phyloP scores from a whole-genome alignment of 2,329 filamentous ascomycete species.

The Mycosphaerella sp. region DNA sequence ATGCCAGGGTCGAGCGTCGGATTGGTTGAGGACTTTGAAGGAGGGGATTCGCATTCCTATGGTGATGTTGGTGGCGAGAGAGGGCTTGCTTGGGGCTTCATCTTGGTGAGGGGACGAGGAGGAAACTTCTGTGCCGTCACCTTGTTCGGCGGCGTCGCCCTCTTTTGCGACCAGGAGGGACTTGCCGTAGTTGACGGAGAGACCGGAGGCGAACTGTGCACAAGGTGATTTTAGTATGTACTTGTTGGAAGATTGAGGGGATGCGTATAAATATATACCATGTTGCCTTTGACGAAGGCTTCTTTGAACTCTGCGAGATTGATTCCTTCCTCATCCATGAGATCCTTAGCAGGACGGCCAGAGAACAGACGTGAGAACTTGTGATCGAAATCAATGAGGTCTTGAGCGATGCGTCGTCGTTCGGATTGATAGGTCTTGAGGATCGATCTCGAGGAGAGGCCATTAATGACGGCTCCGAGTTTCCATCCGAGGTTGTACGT shows the following conservation, averaged over 20 bases:
- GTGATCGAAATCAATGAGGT: conserved; percentile 57
- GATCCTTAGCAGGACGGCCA: conserved; percentile 52
- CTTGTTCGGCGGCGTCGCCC: conserved; percentile 40
- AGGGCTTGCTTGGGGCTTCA: conserved; percentile 20
- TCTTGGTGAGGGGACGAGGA: neutral
- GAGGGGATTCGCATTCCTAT: conserved; percentile 15
- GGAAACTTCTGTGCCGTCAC: conserved; percentile 44
- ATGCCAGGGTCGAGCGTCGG: conserved; percentile 14
- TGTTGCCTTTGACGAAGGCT: conserved; percentile 30
- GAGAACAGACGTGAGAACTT: conserved; percentile 53
- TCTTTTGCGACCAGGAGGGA: conserved; percentile 53
- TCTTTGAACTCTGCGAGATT: conserved; percentile 28
- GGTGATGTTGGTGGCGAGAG: conserved; percentile 7
- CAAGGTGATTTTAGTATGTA: neutral
- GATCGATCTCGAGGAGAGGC: conserved; percentile 36
- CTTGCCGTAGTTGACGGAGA: conserved; percentile 51
- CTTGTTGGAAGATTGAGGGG: too few relatives aligned
- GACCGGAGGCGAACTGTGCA: neutral
- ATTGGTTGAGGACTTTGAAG: conserved; percentile 16
- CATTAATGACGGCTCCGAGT: conserved; percentile 34
- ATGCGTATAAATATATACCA: neutral
- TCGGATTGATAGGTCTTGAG: conserved; percentile 47
- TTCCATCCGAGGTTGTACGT: conserved; percentile 29
- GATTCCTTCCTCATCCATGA: conserved; percentile 55
- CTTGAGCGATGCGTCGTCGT: conserved; percentile 49